Conservation (phyloP, 768 basidiomycete genomes). For the Mycena amicta region DNA sequence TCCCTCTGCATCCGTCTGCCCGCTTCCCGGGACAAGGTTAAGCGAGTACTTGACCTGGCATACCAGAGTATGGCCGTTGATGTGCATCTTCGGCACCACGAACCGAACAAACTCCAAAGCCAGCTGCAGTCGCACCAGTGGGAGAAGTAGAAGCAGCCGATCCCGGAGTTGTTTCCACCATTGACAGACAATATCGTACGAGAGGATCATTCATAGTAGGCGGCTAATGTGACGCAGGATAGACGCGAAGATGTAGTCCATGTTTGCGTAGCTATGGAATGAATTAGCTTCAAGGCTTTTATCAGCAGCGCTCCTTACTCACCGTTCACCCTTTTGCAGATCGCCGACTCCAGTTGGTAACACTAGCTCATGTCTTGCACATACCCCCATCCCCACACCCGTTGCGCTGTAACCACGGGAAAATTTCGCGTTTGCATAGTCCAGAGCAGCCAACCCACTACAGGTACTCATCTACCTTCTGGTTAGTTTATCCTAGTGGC, state of each 20-base stretch:
- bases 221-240: conserved; percentile 16
- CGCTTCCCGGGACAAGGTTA: conserved; percentile 26
- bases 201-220: conserved; percentile 17
- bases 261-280: conserved; percentile 34
- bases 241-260: conserved; percentile 36
- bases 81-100: conserved; percentile 33
- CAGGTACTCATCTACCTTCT: conserved; percentile 25
- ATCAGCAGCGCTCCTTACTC: not conserved
- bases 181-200: conserved; percentile 36
- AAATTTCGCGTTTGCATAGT: conserved; percentile 15
- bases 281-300: not conserved
- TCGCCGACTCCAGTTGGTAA: conserved; percentile 28
- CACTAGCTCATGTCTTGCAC: conserved; percentile 27
- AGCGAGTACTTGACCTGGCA: conserved; percentile 30
- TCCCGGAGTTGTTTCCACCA: conserved; percentile 26
- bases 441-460: conserved; percentile 24
- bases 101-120: conserved; percentile 16
- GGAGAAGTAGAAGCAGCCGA: conserved; percentile 18
- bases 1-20: conserved; percentile 37
- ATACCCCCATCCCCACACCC: conserved; percentile 25
- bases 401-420: conserved; percentile 27
- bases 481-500: not conserved
- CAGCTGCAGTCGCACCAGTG: conserved; percentile 8
- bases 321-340: conserved; percentile 33
- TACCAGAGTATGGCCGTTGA: conserved; percentile 21